Percentiles rank a stretch among this genome's conserved stretches.
Evolutionary conservation across 2,329 filamentous ascomycete genomes (phyloP).

Genomic region (Xylariaceae sp.): DNA sequence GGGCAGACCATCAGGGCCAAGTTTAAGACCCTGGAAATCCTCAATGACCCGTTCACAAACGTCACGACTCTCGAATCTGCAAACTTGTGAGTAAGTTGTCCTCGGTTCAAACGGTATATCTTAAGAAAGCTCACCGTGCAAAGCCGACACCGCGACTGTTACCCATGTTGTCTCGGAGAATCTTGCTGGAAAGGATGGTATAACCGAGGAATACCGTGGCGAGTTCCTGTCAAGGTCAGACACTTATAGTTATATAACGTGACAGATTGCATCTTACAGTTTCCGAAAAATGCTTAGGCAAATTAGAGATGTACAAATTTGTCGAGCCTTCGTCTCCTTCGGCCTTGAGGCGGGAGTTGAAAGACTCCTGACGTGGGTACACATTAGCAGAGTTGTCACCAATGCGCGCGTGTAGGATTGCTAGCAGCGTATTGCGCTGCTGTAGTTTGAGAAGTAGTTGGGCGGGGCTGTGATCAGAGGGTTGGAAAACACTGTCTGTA

Average conservation of each 20-base stretch:
- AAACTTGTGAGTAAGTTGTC: slow-evolving; percentile 21
- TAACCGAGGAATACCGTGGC: slow-evolving; percentile 73
- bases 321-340: slow-evolving; percentile 85
- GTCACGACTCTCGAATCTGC: slow-evolving; percentile 81
- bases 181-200: slow-evolving; percentile 87
- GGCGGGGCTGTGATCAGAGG: slow-evolving; percentile 9
- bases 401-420: slow-evolving; percentile 10
- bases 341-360: slow-evolving; percentile 96
- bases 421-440: slow-evolving; percentile 20
- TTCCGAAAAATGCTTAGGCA: slow-evolving; percentile 88
- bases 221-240: slow-evolving; percentile 51
- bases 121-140: slow-evolving; percentile 63
- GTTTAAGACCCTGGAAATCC: slow-evolving; percentile 73
- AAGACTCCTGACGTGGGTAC: slow-evolving; percentile 66
- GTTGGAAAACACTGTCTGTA: slow-evolving; percentile 5
- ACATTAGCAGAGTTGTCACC: slow-evolving; percentile 18
- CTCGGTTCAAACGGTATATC: slow-evolving; percentile 5
- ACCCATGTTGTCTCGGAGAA: slow-evolving; percentile 84
- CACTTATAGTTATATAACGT: slow-evolving; percentile 1
- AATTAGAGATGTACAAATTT: slow-evolving; percentile 96
- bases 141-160: slow-evolving; percentile 97
- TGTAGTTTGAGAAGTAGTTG: slow-evolving; percentile 6
- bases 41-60: slow-evolving; percentile 85
- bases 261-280: slow-evolving; percentile 51
- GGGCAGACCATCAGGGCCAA: slow-evolving; percentile 73